Conservation (phyloP, 2,329 filamentous ascomycete genomes). For the Tolypocladium amazonense region DNA sequence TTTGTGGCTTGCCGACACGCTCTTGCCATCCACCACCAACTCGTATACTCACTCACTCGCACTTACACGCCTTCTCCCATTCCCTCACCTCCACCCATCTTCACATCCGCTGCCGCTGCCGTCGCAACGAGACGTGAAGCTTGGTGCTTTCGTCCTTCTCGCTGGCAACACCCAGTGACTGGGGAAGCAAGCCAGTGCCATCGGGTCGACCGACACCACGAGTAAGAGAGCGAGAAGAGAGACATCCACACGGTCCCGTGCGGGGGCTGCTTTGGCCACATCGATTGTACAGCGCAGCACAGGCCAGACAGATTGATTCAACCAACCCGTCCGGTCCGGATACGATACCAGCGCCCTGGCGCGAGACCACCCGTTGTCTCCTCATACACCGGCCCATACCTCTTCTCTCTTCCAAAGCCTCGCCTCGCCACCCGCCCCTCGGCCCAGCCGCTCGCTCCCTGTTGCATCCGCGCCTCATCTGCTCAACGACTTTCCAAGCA, state of each 20-base stretch:
- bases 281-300: constrained; percentile 2
- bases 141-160: background rate
- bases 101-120: background rate
- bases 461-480: background rate
- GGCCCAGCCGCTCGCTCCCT: background rate
- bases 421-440: background rate
- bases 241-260: constrained; percentile 10
- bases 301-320: constrained; percentile 4
- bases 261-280: constrained; percentile 4
- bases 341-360: constrained; percentile 3
- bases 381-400: constrained; percentile 1
- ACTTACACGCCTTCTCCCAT: background rate
- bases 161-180: background rate
- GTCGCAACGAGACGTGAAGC: background rate
- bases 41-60: background rate
- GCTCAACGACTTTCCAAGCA: background rate
- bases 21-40: background rate
- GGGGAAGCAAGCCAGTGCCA: background rate
- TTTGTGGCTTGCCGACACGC: background rate
- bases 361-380: constrained; percentile 3
- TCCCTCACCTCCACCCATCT: background rate
- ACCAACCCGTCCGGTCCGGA: constrained; percentile 3
- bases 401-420: background rate
- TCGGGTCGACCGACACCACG: constrained; percentile 3
- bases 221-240: constrained; percentile 12